phyloP scores from a whole-genome alignment of 176 grass and related monocot species.

The Aegilops bicornis region DNA sequence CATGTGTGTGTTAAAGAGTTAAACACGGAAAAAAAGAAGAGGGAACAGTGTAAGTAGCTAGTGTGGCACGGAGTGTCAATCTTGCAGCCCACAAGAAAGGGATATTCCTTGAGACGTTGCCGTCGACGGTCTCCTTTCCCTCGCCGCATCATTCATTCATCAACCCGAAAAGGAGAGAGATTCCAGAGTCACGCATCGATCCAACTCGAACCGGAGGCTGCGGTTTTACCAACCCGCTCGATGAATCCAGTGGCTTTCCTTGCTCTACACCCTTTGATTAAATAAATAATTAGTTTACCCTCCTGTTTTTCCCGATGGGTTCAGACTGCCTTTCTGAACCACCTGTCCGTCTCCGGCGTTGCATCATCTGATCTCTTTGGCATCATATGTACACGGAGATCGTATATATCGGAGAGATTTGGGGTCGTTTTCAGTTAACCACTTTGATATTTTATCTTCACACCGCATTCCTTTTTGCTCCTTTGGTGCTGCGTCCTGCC shows the following conservation, averaged over 20 bases:
- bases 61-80: not conserved
- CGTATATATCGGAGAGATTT: not conserved
- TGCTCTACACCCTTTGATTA: conserved; percentile 17
- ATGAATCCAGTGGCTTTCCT: conserved; percentile 15
- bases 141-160: conserved; percentile 37
- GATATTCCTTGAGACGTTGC: conserved; percentile 28
- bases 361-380: conserved; percentile 20
- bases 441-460: conserved; percentile 28
- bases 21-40: not conserved
- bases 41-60: not conserved
- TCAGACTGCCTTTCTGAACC: conserved; percentile 38
- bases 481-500: not conserved
- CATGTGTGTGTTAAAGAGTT: not conserved
- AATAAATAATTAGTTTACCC: not conserved
- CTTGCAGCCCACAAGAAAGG: conserved; percentile 38
- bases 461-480: not conserved
- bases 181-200: conserved; percentile 2
- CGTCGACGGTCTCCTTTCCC: conserved; percentile 22
- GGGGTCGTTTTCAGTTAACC: conserved; percentile 48
- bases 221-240: conserved; percentile 25
- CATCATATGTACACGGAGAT: not conserved
- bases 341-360: conserved; percentile 25
- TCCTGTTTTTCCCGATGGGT: not conserved
- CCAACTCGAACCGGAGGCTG: not conserved
- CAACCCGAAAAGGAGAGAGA: conserved; percentile 11